These are phyloP conservation scores for Picea mariana DNA, from an alignment of 83 land plant species.

Conservation along the genomic window DNA sequence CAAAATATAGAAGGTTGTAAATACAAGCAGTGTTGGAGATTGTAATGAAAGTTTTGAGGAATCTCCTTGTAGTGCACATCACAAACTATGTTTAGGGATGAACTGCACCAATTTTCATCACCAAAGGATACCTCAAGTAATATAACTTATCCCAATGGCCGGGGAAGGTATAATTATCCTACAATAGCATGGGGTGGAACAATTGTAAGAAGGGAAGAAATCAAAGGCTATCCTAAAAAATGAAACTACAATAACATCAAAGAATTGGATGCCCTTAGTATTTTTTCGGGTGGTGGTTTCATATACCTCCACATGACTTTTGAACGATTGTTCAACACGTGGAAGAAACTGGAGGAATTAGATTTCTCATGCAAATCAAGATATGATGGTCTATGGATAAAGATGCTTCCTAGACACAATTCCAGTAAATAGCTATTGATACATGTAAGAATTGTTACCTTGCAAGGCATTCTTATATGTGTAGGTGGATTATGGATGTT, in stretches of 20 bases:
- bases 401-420: slow-evolving; percentile 93
- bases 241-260: slow-evolving; percentile 50
- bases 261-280: slow-evolving; percentile 72
- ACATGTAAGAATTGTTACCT: slow-evolving; percentile 88
- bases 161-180: slow-evolving; percentile 51
- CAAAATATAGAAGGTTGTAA: slow-evolving; percentile 37
- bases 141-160: slow-evolving; percentile 35
- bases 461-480: slow-evolving; percentile 51
- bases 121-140: slow-evolving; percentile 32
- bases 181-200: slow-evolving; percentile 86
- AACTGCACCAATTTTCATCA: slow-evolving; percentile 49
- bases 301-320: slow-evolving; percentile 96
- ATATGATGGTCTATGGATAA: slow-evolving; percentile 94
- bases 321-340: slow-evolving; percentile 80
- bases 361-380: slow-evolving; percentile 96
- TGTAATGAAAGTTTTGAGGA: slow-evolving; percentile 46
- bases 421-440: slow-evolving; percentile 77
- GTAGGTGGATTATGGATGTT: slow-evolving; percentile 62
- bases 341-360: slow-evolving; percentile 89
- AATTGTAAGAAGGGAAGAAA: slow-evolving; percentile 69
- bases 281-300: slow-evolving; percentile 95
- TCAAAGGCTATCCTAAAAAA: slow-evolving; percentile 52
- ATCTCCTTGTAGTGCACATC: slow-evolving; percentile 28
- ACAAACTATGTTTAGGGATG: slow-evolving; percentile 32
- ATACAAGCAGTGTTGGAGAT: slow-evolving; percentile 32